phyloP scores from a whole-genome alignment of 2,329 filamentous ascomycete genomes.

The Pseudocercospora fijiensis region DNA sequence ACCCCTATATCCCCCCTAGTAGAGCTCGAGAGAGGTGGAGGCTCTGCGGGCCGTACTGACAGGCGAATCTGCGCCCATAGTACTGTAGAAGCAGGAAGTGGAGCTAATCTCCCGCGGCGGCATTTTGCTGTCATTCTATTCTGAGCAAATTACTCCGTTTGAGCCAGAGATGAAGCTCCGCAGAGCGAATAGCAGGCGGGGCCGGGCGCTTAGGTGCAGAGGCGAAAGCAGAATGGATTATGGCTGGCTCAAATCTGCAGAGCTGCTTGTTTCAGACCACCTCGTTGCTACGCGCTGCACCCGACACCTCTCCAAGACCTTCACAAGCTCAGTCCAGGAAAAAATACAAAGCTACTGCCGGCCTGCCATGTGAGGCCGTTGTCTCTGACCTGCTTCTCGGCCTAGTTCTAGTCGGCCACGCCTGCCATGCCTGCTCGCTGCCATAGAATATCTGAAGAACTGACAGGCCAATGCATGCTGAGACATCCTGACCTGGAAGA shows the following conservation, averaged over 20 bases:
- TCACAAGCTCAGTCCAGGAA: not conserved
- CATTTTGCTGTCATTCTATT: conserved; percentile 16
- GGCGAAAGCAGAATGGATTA: conserved; percentile 17
- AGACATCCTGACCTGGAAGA: not conserved
- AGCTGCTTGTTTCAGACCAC: conserved; percentile 20
- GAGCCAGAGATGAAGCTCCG: conserved; percentile 5
- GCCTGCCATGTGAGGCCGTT: conserved; percentile 8
- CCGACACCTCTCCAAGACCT: conserved; percentile 1
- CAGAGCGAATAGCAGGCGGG: conserved; percentile 19
- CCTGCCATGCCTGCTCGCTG: not conserved
- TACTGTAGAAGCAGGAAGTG: conserved; percentile 18
- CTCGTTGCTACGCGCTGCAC: not conserved
- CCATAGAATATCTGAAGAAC: too few relatives aligned
- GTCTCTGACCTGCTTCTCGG: not conserved
- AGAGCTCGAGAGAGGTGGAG: too few relatives aligned
- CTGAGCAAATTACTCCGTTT: conserved; percentile 21
- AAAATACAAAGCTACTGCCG: not conserved
- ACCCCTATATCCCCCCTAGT: too few relatives aligned
- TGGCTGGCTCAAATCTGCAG: conserved; percentile 21
- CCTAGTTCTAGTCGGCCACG: conserved; percentile 10
- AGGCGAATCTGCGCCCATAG: too few relatives aligned
- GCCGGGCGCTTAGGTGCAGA: conserved; percentile 22
- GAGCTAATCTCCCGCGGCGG: not conserved
- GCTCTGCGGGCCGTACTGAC: too few relatives aligned
- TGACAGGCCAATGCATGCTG: conserved; percentile 6